Evolutionary conservation across 2,329 filamentous ascomycete species (phyloP).

Genomic region (Fusarium torreyae): DNA sequence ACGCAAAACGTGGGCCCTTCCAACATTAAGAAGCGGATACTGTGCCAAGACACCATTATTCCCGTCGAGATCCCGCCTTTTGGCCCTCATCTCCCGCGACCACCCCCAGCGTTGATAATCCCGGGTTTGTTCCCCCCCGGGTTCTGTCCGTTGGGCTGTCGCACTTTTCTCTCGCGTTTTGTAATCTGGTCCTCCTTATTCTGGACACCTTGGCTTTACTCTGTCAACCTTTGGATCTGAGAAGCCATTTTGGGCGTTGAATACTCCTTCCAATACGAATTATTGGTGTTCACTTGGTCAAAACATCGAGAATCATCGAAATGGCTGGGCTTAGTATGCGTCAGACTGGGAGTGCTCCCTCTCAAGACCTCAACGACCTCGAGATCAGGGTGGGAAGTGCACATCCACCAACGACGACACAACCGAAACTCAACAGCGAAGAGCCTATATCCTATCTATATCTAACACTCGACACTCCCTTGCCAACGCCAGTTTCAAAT

Average conservation of each 20-base stretch:
- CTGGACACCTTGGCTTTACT: background rate
- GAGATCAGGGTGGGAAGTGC: constrained; percentile 39
- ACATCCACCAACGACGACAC: constrained; percentile 20
- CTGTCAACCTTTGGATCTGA: constrained; percentile 1
- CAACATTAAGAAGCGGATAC: constrained; percentile 42
- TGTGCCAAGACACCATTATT: constrained; percentile 43
- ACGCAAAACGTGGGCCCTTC: constrained; percentile 37
- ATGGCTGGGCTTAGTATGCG: constrained; percentile 34
- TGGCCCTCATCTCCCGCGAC: constrained; percentile 40
- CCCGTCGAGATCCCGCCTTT: constrained; percentile 46
- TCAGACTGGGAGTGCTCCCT: constrained; percentile 16
- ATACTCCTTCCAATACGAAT: background rate
- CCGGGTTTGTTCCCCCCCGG: constrained; percentile 42
- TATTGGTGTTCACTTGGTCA: background rate
- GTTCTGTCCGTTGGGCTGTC: constrained; percentile 13
- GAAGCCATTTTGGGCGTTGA: background rate
- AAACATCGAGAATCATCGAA: background rate
- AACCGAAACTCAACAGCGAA: constrained; percentile 21
- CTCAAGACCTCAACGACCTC: constrained; percentile 30
- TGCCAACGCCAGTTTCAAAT: constrained; percentile 53
- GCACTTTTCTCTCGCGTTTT: constrained; percentile 17
- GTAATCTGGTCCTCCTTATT: constrained; percentile 15
- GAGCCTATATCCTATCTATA: constrained; percentile 59
- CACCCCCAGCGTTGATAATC: constrained; percentile 36
- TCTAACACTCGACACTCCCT: constrained; percentile 58